Evolutionary conservation across 495 filamentous ascomycete species (phyloP), one percentile per base, ranked within the genome.

Genomic region (Haplographium delicatum): DNA sequence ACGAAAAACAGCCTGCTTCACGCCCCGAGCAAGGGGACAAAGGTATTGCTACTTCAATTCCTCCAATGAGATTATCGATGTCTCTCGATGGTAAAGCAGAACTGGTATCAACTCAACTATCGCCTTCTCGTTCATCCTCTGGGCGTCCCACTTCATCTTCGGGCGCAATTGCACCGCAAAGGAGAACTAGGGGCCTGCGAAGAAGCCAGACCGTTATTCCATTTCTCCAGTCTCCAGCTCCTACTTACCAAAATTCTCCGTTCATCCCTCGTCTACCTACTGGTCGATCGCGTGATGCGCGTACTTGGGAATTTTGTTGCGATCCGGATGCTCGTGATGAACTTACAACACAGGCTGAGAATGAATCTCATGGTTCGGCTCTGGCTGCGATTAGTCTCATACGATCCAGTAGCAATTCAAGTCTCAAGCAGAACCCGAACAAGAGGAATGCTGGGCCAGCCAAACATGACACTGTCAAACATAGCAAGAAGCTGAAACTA

Each of bases 81-180:
- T 90, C 86, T 16, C 74, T 85, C 41, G 88, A 94, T 47, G 91
- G 91, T 45, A 87, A 86, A 60, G 91, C 89, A 2, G 82, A 88
- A 66, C 72, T 96, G 26, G 73, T 85, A 37, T n/a, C n/a, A n/a
- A 71, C 81, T 53, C 77, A 78, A 5, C 80, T 81, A n/a, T 91
- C 90, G 1, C 88, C 89, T 8, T 84, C 86, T 2, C 72, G 73
- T 11, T 55, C 63, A 35, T 57, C 42, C 26, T 51, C 64, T 24
- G 59, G 61, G 22, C 49, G 53, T 5, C 55, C 53, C 13, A 34
- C 30, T 16, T 52, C 54, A 4, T 55, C 59, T 16, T 49, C 43
- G 4, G 39, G 31, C 11, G 27, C 43, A 73, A 31, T 75, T 75
- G 8, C 70, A 73, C 30, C 39, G 5, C 69, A 66, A 11, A 79